Base-by-base conservation (phyloP, 2,329 filamentous ascomycete species). In the Myriangium duriaei region DNA sequence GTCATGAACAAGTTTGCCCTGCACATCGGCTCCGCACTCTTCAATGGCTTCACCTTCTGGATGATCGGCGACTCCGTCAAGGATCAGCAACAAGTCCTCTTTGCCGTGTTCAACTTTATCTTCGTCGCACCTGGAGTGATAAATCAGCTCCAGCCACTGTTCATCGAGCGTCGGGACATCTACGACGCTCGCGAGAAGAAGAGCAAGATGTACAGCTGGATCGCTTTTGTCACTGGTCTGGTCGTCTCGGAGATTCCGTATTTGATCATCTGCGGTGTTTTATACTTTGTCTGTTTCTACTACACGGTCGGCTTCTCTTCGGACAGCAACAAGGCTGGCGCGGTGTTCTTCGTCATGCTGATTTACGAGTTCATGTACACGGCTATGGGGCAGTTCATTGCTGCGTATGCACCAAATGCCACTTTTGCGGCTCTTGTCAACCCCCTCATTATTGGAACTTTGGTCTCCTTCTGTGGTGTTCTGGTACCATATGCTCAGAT, bases 171-270 rank as follows among this genome's bases (percentile, higher is more conserved):
- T 47, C 66, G 72, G 17, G 64, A 69, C 9, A 60, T 76, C 6
- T 76, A 73, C 53, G 72, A 76, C 53, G 67, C 64, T 3, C 69
- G 72, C 35, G 72, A 76, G 51, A 65, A 71, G 21, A 71, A 77
- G 1, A 74, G 69, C 52, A 82, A 83, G 50, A 69, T 76, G 1
- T 87, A 86, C 60, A 81, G 76, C 1, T 86, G 81, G 81, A 66
- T 72, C 44, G 74, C 70, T 0, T 85, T 86, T 56, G 70, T 83
- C 53, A 61, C 79, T 1, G 71, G 76, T 49, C 80, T 82, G 48
- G 71, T 85, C 42, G 41, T 81, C 3, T 76, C 79, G 32, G 81
- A 86, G 55, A 65, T 85, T 1, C 79, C 79, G 0, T 86, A 69
- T 56, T 66, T 73, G 24, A 62, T 74, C 14, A 40, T 83, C 12